Base-by-base conservation (phyloP, 176 grass and related monocot genomes). In the Microstegium vimineum region DNA sequence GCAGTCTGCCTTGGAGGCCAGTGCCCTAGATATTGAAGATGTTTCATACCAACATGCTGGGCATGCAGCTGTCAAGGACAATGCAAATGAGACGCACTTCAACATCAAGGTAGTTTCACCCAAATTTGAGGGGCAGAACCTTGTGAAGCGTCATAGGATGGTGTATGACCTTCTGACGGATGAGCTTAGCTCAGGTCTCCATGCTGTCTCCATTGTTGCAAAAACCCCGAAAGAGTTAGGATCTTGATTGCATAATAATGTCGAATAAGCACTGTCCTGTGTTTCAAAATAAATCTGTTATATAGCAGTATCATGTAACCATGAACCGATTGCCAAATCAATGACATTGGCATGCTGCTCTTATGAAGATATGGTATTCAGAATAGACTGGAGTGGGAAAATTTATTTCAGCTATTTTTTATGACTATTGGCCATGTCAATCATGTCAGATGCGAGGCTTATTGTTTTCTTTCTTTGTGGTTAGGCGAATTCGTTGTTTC, bases 121-220 rank as follows among this genome's bases (percentile, higher is more conserved):
- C 13, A 95, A 95, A 81, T 98, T 98, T 83, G 91, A 91, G 27
- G 90, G 93, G 10, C 90, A 98, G 75, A 95, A 51, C 80, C 93
- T 95, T 63, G 89, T 98, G 80, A 98, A 95, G 72, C 92, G 93
- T 30, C 96, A 98, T 40, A 81, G 89, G 60, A 91, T 95, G 93
- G 89, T 98, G 15, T 98, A 98, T 85, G 89, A 91, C 86, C 90
- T 98, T 57, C 73, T 98, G 87, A 83, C 66, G 1, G 90, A 95
- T 79, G 96, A 98, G 80, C 84, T 98, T 76, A 95, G 91, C 81
- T 93, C 82, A 37, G 96, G 96, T 28, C 96, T 95, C 56, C 93
- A 98, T 93, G 93, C 93, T 85, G 81, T 98, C 83, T 98, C 90
- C 80, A 95, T 98, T 76, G 91, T 90, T 70, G 96, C 93, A 61